phyloP scores from a whole-genome alignment of 805 yeast genomes.

The Candida koratica region DNA sequence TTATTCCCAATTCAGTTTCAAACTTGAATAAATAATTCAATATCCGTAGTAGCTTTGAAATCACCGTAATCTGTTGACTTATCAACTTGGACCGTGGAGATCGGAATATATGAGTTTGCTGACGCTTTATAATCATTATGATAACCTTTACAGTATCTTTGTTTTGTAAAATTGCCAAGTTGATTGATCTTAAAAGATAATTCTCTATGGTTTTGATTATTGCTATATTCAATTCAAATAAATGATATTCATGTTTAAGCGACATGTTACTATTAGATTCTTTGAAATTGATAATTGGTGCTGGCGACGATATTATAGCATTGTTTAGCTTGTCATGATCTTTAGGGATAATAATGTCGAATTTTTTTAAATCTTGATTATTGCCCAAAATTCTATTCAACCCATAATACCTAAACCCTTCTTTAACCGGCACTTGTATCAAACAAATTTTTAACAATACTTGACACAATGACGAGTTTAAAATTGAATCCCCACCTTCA shows the following conservation, averaged over 20 bases:
- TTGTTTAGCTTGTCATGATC: constrained; percentile 21
- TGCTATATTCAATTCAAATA: constrained; percentile 39
- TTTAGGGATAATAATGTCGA: constrained; percentile 42
- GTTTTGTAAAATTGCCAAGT: constrained; percentile 27
- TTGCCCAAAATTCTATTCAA: constrained; percentile 53
- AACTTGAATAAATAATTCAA: constrained; percentile 37
- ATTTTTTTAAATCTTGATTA: constrained; percentile 38
- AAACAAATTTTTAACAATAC: constrained; percentile 34
- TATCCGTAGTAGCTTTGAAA: constrained; percentile 38
- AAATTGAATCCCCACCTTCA: constrained; percentile 2
- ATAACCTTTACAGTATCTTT: constrained; percentile 39
- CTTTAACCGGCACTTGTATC: constrained; percentile 38
- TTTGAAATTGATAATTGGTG: constrained; percentile 21
- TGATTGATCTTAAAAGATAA: constrained; percentile 27
- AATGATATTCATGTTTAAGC: constrained; percentile 40
- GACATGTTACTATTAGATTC: background rate
- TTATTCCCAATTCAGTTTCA: constrained; percentile 24
- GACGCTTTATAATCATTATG: constrained; percentile 42
- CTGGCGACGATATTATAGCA: constrained; percentile 22
- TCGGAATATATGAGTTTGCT: constrained; percentile 44
- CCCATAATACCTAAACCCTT: constrained; percentile 48
- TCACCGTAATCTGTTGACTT: constrained; percentile 34
- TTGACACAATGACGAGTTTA: constrained; percentile 17
- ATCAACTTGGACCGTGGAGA: constrained; percentile 43
- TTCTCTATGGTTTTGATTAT: constrained; percentile 50